Evolutionary conservation across 305 asterid species (phyloP).

Genomic region (Rubia peregrina): DNA sequence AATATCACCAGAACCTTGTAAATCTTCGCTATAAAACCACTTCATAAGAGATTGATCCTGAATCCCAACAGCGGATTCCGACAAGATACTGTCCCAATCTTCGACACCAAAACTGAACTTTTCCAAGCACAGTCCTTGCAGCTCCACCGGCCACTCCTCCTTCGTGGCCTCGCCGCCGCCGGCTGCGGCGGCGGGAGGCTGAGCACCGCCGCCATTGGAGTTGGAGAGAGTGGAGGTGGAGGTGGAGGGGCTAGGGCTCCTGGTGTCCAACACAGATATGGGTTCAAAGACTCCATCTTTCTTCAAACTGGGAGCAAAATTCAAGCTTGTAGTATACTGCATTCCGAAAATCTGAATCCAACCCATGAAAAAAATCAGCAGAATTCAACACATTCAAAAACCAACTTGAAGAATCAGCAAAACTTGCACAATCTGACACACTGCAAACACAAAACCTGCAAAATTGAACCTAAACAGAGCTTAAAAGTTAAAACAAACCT

Average conservation of each 20-base stretch:
- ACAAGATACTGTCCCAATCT: constrained; percentile 37
- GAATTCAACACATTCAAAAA: not conserved
- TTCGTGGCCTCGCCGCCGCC: constrained; percentile 16
- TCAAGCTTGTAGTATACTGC: constrained; percentile 28
- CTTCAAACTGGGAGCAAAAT: constrained; percentile 15
- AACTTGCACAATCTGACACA: not conserved
- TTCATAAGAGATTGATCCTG: constrained; percentile 34
- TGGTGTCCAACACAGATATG: constrained; percentile 41
- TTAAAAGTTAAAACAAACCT: not conserved
- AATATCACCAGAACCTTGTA: not conserved
- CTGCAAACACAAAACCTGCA: not conserved
- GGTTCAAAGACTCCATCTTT: constrained; percentile 45
- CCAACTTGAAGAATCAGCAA: not conserved
- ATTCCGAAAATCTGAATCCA: constrained; percentile 33
- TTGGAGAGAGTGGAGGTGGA: constrained; percentile 46
- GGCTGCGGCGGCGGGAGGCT: constrained; percentile 4
- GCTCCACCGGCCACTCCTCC: constrained; percentile 30
- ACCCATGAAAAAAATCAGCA: not conserved
- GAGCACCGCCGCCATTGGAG: constrained; percentile 17
- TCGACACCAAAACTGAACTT: constrained; percentile 36
- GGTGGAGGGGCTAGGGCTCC: constrained; percentile 59
- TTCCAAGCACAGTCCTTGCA: constrained; percentile 29
- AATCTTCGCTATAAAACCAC: constrained; percentile 30
- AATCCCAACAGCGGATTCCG: constrained; percentile 29
- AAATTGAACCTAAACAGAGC: not conserved